Evolutionary conservation across 495 filamentous ascomycete species (phyloP), one percentile per base, ranked within the genome.

Genomic region (Hyaloscypha hepaticicola): DNA sequence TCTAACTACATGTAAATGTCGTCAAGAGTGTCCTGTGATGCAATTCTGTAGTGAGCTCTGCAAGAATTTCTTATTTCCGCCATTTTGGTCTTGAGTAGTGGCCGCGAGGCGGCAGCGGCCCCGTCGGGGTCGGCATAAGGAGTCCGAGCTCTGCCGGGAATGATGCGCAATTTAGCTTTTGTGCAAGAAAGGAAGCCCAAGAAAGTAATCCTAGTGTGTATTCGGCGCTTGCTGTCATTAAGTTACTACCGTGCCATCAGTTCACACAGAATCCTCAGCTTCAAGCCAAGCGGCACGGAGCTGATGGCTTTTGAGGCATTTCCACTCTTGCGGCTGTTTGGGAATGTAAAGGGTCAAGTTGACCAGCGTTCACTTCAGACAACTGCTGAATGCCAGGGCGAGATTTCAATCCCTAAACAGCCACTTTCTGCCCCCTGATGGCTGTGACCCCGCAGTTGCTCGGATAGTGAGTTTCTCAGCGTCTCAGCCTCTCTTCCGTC

Each of bases 1-100:
- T 56, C 25, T 27, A 31, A 29, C 25, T 27, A 31, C 27, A 27
- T 56, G 27, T 56, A 26, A 56, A 56, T 56, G 53, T 29, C 53
- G 53, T 56, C 53, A 56, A 24, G 26, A 29, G 19, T 27, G 22
- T 27, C 53, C 38, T 45, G 38, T 45, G 5, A 45, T 45, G 38
- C 38, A 16, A 45, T 19, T 9, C 5, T 56, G 26, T 9, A 19
- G 22, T 56, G 51, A 5, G 31, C 5, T 56, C 53, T 1, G 27
- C 29, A 29, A 29, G 53, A n/a, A 31, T 56, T 56, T n/a, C 14
- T 45, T 45, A 9, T 4, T 45, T 8, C 31, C 31, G 31, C 31
- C 12, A 1, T 11, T n/a, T n/a, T n/a, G n/a, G n/a, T n/a, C n/a
- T n/a, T n/a, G n/a, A n/a, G n/a, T 3, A 45, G 38, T 16, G 38